phyloP scores from a whole-genome alignment of 768 basidiomycete genomes.

The Pisolithus microcarpus region DNA sequence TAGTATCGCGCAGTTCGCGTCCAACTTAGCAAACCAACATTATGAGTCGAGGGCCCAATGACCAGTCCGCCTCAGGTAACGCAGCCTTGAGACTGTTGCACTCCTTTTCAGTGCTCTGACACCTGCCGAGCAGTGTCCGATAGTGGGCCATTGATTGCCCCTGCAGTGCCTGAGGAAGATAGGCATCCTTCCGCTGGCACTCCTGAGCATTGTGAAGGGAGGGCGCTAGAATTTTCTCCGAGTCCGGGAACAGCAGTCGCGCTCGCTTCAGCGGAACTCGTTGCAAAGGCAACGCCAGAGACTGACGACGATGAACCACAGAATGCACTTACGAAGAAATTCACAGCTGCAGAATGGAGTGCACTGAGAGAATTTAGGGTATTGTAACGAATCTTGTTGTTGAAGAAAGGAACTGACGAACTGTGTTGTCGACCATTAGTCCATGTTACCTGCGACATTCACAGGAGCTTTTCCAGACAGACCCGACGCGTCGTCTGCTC shows the following conservation, averaged over 20 bases:
- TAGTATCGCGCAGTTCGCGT: too few species aligned
- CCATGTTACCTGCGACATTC: conserved; percentile 46
- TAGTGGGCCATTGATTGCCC: too few species aligned
- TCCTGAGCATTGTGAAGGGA: too few species aligned
- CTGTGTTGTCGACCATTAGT: conserved; percentile 11
- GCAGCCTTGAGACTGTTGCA: neutral
- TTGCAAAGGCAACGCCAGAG: neutral
- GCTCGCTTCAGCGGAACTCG: neutral
- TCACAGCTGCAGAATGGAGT: conserved; percentile 66
- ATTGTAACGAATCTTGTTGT: conserved; percentile 12
- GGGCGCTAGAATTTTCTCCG: too few species aligned
- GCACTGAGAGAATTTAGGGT: conserved; percentile 66
- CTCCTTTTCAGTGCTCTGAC: too few species aligned
- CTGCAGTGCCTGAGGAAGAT: too few species aligned
- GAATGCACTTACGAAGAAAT: conserved; percentile 60
- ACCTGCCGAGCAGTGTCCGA: too few species aligned
- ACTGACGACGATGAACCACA: conserved; percentile 46
- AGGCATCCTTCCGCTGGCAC: too few species aligned
- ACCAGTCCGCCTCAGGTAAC: neutral
- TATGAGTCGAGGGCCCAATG: too few species aligned
- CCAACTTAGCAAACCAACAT: too few species aligned
- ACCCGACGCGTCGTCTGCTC: conserved; percentile 39
- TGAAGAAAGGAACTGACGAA: neutral
- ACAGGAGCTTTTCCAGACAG: conserved; percentile 56
- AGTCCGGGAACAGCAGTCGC: too few species aligned